Percentiles rank a stretch among this genome's conserved stretches.
phyloP scores from a whole-genome alignment of 768 basidiomycete genomes.

The Nidula microcarpa region DNA sequence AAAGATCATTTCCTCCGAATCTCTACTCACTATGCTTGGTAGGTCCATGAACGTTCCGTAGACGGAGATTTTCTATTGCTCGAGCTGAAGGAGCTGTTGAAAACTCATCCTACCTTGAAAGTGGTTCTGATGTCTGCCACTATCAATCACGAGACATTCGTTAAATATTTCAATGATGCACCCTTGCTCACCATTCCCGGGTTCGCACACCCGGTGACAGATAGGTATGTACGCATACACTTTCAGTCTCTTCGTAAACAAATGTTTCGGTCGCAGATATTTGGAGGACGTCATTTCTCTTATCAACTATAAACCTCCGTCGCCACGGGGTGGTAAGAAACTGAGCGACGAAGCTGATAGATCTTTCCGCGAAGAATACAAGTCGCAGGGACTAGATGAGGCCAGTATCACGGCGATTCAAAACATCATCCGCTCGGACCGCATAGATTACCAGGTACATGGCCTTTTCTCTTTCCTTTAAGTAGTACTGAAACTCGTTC shows the following conservation, averaged over 20 bases:
- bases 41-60: slow-evolving; percentile 91
- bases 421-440: slow-evolving; percentile 54
- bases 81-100: slow-evolving; percentile 74
- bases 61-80: slow-evolving; percentile 89
- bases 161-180: slow-evolving; percentile 77
- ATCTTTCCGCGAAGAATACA: slow-evolving; percentile 45
- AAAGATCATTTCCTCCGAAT: neutral
- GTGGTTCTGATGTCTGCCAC: slow-evolving; percentile 93
- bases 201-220: slow-evolving; percentile 71
- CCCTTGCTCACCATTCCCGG: slow-evolving; percentile 86
- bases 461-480: too few species aligned
- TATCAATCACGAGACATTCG: slow-evolving; percentile 85
- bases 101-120: slow-evolving; percentile 62
- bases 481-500: neutral
- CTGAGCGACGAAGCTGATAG: slow-evolving; percentile 43
- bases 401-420: slow-evolving; percentile 51
- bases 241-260: neutral
- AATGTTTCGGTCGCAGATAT: slow-evolving; percentile 44
- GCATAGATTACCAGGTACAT: slow-evolving; percentile 72
- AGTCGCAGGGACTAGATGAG: slow-evolving; percentile 51
- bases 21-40: neutral
- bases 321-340: slow-evolving; percentile 23
- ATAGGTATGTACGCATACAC: slow-evolving; percentile 46
- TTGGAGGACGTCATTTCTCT: slow-evolving; percentile 73
- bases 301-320: slow-evolving; percentile 51